These are phyloP conservation scores for Pleurotus tuber-regium DNA, from an alignment of 768 basidiomycete species.

Conservation along the genomic window DNA sequence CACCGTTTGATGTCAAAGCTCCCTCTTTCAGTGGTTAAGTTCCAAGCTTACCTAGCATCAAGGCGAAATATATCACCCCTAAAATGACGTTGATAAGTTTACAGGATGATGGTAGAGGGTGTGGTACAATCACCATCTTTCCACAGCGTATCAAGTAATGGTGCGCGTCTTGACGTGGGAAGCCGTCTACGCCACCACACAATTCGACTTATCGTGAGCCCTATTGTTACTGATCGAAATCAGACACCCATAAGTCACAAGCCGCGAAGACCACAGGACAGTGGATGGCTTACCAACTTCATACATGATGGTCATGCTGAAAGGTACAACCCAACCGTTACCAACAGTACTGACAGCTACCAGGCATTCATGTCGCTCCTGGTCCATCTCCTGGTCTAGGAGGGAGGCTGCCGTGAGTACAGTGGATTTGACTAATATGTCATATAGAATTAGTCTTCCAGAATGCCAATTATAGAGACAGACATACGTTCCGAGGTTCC, in stretches of 20 bases:
- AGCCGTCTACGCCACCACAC: conserved; percentile 5
- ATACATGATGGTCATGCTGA: conserved; percentile 9
- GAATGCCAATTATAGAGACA: background rate
- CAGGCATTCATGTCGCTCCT: too few species aligned
- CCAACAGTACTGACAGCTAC: background rate
- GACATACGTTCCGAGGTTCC: background rate
- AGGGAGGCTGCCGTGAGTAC: too few species aligned
- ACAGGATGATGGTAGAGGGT: background rate
- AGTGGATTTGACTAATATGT: too few species aligned
- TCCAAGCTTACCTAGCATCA: conserved; percentile 6
- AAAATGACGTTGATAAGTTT: background rate
- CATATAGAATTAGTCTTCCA: too few species aligned
- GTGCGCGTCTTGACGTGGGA: background rate
- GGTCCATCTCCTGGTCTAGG: too few species aligned
- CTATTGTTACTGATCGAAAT: conserved; percentile 1
- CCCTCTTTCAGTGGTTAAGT: too few species aligned
- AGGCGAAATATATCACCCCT: conserved; percentile 8
- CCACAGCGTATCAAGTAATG: conserved; percentile 6
- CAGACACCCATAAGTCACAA: background rate
- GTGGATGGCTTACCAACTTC: conserved; percentile 3
- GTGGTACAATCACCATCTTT: background rate
- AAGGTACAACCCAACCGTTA: background rate
- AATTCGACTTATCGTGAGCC: background rate
- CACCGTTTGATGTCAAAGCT: too few species aligned
- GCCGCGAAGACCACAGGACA: background rate